Evolutionary conservation across 2,329 filamentous ascomycete genomes (phyloP), one percentile per base, ranked within the genome.

Genomic region (Dryadomyces quercus-mongolicae): DNA sequence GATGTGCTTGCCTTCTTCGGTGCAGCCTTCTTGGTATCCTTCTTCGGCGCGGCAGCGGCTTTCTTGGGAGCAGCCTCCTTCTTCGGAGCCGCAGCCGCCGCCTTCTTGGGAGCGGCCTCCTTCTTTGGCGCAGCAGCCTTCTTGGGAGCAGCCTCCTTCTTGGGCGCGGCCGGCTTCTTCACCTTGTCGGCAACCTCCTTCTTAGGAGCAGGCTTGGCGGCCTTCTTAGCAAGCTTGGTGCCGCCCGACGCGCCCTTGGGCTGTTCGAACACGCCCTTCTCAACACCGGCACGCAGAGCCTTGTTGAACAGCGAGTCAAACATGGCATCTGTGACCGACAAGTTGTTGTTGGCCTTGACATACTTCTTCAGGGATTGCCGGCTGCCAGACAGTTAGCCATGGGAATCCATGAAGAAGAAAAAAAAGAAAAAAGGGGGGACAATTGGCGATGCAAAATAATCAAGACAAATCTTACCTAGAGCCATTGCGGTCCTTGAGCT

Each of bases 201-300:
- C 57, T 62, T 61, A 21, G 55, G 52, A 10, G 58, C 56, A 3
- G 80, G 71, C 67, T 75, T 70, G 34, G 58, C 58, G 61, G 76
- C 70, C 76, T 89, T 90, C 83, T 92, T 92, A 57, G 85, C 86
- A 57, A 95, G 84, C 85, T 95, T 95, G 71, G 93, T 89, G 62
- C 88, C 86, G 57, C 90, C 90, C 60, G 90, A 95, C 57, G 88
- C 78, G 64, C 86, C 90, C 82, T 95, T 95, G 66, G 90, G 91
- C 70, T 92, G 89, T 66, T 84, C 79, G 68, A 95, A 95, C 64
- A 87, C 78, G 59, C 87, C 88, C 77, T 86, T 90, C 65, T 94
- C 88, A 63, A 91, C 89, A 69, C 90, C 90, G 57, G 76, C 73
- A 72, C 85, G 82, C 67, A 94, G 77, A 53, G 88, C 88, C 71